Evolutionary conservation across 2,329 filamentous ascomycete genomes (phyloP).

Genomic region (Ploettnerulaceae sp.): DNA sequence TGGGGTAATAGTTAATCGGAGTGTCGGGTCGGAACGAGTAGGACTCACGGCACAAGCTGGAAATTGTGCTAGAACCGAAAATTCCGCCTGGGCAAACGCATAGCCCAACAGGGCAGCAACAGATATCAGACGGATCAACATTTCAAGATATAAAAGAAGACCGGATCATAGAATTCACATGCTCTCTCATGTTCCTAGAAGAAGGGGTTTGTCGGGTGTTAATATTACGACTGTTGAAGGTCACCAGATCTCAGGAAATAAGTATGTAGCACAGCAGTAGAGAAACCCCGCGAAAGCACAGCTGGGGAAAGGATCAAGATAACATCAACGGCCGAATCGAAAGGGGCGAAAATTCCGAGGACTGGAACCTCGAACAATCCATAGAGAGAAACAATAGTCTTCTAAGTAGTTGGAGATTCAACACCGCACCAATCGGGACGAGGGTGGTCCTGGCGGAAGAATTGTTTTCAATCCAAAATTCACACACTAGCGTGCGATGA

Average conservation of each 20-base stretch:
- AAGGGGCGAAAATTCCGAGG: background rate
- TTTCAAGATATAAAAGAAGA: background rate
- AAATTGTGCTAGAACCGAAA: slow-evolving; percentile 1
- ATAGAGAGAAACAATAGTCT: background rate
- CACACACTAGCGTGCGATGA: background rate
- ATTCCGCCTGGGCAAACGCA: slow-evolving; percentile 2
- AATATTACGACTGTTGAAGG: background rate
- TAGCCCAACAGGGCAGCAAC: slow-evolving; percentile 5
- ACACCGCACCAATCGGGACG: background rate
- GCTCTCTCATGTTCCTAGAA: background rate
- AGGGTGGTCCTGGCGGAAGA: background rate
- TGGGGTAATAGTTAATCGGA: no score
- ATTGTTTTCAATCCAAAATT: slow-evolving; percentile 4
- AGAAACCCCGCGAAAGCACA: background rate
- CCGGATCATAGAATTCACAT: background rate
- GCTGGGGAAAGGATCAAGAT: slow-evolving; percentile 2
- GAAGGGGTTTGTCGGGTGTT: background rate
- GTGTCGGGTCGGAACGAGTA: no score
- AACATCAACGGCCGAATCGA: background rate
- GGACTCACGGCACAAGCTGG: slow-evolving; percentile 11
- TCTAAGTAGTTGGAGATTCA: background rate
- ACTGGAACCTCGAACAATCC: background rate
- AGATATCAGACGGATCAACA: background rate
- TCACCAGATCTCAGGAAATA: background rate
- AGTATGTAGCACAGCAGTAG: background rate